phyloP scores from a whole-genome alignment of 1,284 basidiomycete genomes.

The Sanguinoderma infundibulare region DNA sequence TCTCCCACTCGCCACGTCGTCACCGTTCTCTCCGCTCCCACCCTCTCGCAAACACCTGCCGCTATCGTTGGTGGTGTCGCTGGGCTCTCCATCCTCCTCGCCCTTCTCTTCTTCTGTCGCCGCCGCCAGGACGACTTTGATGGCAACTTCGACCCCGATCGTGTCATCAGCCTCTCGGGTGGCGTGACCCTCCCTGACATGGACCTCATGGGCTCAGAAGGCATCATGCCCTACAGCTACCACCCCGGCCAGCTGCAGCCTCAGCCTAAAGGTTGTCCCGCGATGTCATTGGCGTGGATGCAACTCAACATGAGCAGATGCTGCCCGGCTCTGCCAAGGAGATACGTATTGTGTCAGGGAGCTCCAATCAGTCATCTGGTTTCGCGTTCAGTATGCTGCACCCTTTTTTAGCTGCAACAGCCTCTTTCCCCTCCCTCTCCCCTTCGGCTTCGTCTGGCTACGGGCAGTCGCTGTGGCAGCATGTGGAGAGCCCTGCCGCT shows the following conservation, averaged over 20 bases:
- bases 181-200: slow-evolving; percentile 38
- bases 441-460: not conserved
- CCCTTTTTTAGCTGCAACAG: not conserved
- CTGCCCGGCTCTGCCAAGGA: not conserved
- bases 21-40: slow-evolving; percentile 16
- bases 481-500: not conserved
- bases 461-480: slow-evolving; percentile 3
- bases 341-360: too few species aligned
- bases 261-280: not conserved
- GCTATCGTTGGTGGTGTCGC: slow-evolving; percentile 46
- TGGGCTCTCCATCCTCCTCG: slow-evolving; percentile 33
- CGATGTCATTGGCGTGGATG: not conserved
- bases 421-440: not conserved
- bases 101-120: slow-evolving; percentile 31
- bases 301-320: not conserved
- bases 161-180: slow-evolving; percentile 36
- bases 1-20: too few species aligned
- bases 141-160: slow-evolving; percentile 56
- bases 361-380: not conserved
- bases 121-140: slow-evolving; percentile 46
- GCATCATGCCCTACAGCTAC: slow-evolving; percentile 42
- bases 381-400: not conserved
- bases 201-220: slow-evolving; percentile 40
- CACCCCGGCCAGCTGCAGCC: slow-evolving; percentile 14
- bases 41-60: slow-evolving; percentile 4